Conservation (phyloP, 805 yeast genomes). For the Yarrowia divulgata region DNA sequence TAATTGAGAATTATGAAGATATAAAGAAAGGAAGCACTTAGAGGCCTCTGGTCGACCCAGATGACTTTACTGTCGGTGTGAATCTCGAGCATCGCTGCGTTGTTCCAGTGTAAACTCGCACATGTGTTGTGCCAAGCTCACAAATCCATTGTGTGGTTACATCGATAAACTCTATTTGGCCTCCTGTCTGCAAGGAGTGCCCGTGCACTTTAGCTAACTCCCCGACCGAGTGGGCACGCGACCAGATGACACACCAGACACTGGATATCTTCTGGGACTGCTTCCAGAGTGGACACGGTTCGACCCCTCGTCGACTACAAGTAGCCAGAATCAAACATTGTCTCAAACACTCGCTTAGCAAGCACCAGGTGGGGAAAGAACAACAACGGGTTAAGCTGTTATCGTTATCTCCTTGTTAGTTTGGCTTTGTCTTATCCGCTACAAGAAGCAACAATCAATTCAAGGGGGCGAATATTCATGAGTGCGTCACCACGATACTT, state of each 20-base stretch:
- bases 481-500: not conserved
- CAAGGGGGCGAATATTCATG: not conserved
- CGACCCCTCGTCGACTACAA: not conserved
- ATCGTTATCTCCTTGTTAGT: conserved; percentile 31
- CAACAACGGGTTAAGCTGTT: conserved; percentile 7
- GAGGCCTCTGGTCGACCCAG: not conserved
- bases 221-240: conserved; percentile 18
- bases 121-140: not conserved
- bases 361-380: conserved; percentile 19
- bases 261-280: too few relatives aligned
- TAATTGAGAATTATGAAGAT: not conserved
- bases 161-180: not conserved
- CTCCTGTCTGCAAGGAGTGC: not conserved
- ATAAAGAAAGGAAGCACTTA: conserved; percentile 1
- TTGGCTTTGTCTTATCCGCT: conserved; percentile 15
- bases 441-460: not conserved
- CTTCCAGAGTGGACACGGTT: not conserved
- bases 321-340: not conserved
- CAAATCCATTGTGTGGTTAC: conserved; percentile 6
- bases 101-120: not conserved
- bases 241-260: not conserved
- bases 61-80: not conserved
- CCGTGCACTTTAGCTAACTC: not conserved
- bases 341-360: conserved; percentile 13
- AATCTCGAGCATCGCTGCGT: not conserved